phyloP scores from a whole-genome alignment of 345 rosid genomes.

The Lumnitzera racemosa region DNA sequence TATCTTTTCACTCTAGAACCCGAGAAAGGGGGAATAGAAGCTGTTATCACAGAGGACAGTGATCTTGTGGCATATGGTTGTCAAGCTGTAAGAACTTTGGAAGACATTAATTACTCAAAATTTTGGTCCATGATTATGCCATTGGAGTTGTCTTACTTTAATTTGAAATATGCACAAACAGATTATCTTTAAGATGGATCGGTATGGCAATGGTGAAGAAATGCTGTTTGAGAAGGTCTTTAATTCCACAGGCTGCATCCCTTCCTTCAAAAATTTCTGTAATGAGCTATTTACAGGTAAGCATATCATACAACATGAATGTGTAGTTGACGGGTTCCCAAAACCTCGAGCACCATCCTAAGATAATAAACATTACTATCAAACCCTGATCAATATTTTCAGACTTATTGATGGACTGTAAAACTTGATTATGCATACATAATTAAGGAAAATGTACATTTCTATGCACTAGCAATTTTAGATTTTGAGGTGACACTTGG shows the following conservation, averaged over 20 bases:
- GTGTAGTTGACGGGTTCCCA: too few species aligned
- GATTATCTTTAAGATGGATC: constrained; percentile 85
- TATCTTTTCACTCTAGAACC: constrained; percentile 56
- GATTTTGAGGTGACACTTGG: too few species aligned
- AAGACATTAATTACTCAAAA: constrained; percentile 23
- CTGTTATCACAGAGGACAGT: constrained; percentile 88
- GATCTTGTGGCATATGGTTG: constrained; percentile 86
- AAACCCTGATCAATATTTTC: too few species aligned
- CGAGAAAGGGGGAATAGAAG: constrained; percentile 65
- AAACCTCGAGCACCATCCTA: too few species aligned
- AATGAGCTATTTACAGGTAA: constrained; percentile 59
- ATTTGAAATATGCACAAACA: constrained; percentile 23
- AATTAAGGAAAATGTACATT: too few species aligned
- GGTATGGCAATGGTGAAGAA: constrained; percentile 77
- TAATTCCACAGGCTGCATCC: constrained; percentile 34
- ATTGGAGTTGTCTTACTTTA: constrained; percentile 18
- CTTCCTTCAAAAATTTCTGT: constrained; percentile 55
- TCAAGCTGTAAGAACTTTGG: constrained; percentile 72
- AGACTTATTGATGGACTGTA: too few species aligned
- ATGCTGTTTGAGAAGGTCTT: constrained; percentile 53
- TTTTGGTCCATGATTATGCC: constrained; percentile 25
- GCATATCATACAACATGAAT: constrained; percentile 5
- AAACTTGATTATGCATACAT: too few species aligned
- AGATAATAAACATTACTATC: too few species aligned
- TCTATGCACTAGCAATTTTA: too few species aligned